A percentile compares a stretch with the other conserved stretches of the same genome.
phyloP scores from a whole-genome alignment of 2,329 filamentous ascomycete species.

The Fusarium falciforme region DNA sequence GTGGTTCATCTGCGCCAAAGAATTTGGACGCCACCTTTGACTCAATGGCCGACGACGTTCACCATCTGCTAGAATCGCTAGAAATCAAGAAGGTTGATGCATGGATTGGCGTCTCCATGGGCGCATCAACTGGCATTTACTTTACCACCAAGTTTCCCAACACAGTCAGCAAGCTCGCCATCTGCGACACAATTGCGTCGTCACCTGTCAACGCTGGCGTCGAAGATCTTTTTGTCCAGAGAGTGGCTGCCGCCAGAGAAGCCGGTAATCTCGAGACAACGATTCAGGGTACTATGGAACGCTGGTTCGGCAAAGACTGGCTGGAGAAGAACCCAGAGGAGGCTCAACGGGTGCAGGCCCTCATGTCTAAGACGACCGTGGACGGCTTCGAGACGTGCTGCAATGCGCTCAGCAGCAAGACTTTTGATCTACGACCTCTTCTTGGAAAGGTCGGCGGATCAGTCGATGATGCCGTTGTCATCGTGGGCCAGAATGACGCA shows the following conservation, averaged over 20 bases:
- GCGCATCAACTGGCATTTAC: constrained; percentile 53
- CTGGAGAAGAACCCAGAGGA: constrained; percentile 50
- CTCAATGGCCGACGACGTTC: constrained; percentile 53
- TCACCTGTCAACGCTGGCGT: constrained; percentile 52
- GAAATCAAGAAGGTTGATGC: constrained; percentile 48
- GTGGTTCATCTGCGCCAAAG: constrained; percentile 49
- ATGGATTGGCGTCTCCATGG: constrained; percentile 61
- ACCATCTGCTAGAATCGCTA: constrained; percentile 48
- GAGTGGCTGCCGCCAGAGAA: constrained; percentile 49
- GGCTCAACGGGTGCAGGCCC: constrained; percentile 47
- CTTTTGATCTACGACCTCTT: constrained; percentile 54
- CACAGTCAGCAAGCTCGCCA: constrained; percentile 51
- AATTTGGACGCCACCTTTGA: constrained; percentile 53
- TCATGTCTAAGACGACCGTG: constrained; percentile 53
- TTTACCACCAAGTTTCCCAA: constrained; percentile 54
- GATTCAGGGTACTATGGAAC: constrained; percentile 50
- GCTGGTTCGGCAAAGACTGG: constrained; percentile 56
- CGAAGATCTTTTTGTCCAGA: constrained; percentile 50
- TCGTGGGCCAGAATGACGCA: constrained; percentile 57
- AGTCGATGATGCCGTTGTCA: constrained; percentile 50
- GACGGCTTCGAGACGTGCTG: constrained; percentile 57
- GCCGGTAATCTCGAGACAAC: constrained; percentile 47
- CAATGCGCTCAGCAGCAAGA: constrained; percentile 50
- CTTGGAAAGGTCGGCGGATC: constrained; percentile 47
- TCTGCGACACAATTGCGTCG: constrained; percentile 54